phyloP scores from a whole-genome alignment of 2,329 filamentous ascomycete genomes.

The Sclerotinia borealis region DNA sequence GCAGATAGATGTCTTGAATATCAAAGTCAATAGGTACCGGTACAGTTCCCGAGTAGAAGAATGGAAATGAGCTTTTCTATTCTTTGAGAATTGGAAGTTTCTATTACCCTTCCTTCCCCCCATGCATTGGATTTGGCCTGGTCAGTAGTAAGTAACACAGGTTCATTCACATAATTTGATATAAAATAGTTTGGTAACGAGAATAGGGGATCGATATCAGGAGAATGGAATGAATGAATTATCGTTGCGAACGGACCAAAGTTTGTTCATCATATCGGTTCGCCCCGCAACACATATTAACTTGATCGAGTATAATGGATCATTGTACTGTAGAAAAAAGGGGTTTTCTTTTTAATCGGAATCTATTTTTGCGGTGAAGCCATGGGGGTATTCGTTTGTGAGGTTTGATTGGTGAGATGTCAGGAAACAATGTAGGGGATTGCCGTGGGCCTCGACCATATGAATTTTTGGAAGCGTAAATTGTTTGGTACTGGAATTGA shows the following conservation, averaged over 20 bases:
- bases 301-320: constrained; percentile 4
- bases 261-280: constrained; percentile 6
- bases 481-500: background rate
- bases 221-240: too few species aligned
- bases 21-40: background rate
- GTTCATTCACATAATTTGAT: too few species aligned
- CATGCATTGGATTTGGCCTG: too few species aligned
- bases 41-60: too few species aligned
- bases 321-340: background rate
- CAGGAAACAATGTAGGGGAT: background rate
- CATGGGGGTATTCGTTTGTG: background rate
- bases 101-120: background rate
- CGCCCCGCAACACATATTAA: constrained; percentile 4
- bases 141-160: too few species aligned
- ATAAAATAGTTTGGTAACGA: background rate
- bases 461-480: background rate
- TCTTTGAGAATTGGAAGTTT: background rate
- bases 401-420: background rate
- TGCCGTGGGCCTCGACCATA: background rate
- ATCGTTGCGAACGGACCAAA: constrained; percentile 6
- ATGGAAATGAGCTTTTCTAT: background rate
- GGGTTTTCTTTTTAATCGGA: background rate
- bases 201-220: constrained; percentile 4
- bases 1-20: background rate
- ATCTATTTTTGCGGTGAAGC: constrained; percentile 1